Base-by-base conservation (phyloP, 805 yeast genomes). In the Pichia membranifaciens region DNA sequence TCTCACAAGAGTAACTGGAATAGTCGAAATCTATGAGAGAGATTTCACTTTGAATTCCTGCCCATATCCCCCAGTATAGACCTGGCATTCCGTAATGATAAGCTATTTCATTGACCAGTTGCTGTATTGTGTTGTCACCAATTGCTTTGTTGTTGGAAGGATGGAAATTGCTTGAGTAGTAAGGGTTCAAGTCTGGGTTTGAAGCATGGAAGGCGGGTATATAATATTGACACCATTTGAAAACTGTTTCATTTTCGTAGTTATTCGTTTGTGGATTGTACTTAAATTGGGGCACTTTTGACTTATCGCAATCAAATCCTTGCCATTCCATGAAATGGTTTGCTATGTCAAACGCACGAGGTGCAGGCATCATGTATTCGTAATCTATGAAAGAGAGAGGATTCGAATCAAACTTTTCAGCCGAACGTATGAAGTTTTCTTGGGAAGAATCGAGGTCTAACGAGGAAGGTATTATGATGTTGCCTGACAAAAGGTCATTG, bases 21-120 rank as follows among this genome's bases (percentile, higher is more conserved):
- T 85, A 84, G 58, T 82, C 83, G 60, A 84, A 84, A 54, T 85
- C 91, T 41, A 84, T 84, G 25, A 77, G 73, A 2, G 88, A 81
- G 20, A 81, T 76, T 46, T 74, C 74, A 50, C 83, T 72, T 62
- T 84, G 93, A 45, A 85, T 84, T 50, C 81, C 82, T 2, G 89
- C 79, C 93, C 93, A 84, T 9, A 85, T 73, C 1, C 91, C 90
- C 93, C 93, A 84, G 60, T 82, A 84, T 57, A 84, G 82, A 0
- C 91, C 93, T 0, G 93, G 93, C 65, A 84, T 65, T 0, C 93
- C 93, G 68, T 82, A 85, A 68, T 76, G 83, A 4, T 72, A 60
- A 13, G 68, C 62, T 20, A 85, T 72, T 59, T 84, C 90, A 12
- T 67, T 62, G 18, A 84, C 74, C 28, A 84, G 64, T 1, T 50